Evolutionary conservation across 2,329 filamentous ascomycete genomes (phyloP).

Genomic region (Epicoccum sorghinum): DNA sequence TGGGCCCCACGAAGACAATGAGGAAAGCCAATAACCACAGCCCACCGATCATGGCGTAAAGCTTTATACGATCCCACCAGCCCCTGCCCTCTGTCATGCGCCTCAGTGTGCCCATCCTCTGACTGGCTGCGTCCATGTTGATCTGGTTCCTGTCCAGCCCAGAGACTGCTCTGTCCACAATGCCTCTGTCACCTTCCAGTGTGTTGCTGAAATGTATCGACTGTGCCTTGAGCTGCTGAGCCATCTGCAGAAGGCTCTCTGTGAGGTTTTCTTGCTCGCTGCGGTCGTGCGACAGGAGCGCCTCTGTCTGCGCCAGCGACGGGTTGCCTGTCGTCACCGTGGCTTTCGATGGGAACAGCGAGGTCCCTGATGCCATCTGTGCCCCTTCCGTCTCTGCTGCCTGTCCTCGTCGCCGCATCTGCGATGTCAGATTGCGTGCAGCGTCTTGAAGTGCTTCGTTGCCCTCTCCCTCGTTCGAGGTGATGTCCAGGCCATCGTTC

Average conservation of each 20-base stretch:
- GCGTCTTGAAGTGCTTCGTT: slow-evolving; percentile 43
- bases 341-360: slow-evolving; percentile 50
- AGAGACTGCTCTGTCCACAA: slow-evolving; percentile 72
- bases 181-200: slow-evolving; percentile 75
- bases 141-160: slow-evolving; percentile 78
- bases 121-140: slow-evolving; percentile 77
- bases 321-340: slow-evolving; percentile 34
- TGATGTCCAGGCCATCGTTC: slow-evolving; percentile 43
- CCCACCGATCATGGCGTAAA: slow-evolving; percentile 84
- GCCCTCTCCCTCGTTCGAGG: slow-evolving; percentile 29
- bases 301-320: slow-evolving; percentile 58
- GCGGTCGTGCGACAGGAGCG: slow-evolving; percentile 76
- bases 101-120: slow-evolving; percentile 76
- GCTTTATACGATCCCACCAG: slow-evolving; percentile 81
- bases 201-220: slow-evolving; percentile 73
- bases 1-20: slow-evolving; percentile 85
- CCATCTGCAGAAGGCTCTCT: slow-evolving; percentile 79
- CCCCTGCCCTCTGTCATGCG: slow-evolving; percentile 87
- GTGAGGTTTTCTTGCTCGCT: slow-evolving; percentile 84
- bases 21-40: slow-evolving; percentile 79
- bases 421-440: slow-evolving; percentile 42
- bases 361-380: slow-evolving; percentile 39
- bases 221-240: slow-evolving; percentile 75
- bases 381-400: slow-evolving; percentile 29
- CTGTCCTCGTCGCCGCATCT: slow-evolving; percentile 42